Conservation (phyloP, 768 basidiomycete genomes). For the Boletus insuetus region DNA sequence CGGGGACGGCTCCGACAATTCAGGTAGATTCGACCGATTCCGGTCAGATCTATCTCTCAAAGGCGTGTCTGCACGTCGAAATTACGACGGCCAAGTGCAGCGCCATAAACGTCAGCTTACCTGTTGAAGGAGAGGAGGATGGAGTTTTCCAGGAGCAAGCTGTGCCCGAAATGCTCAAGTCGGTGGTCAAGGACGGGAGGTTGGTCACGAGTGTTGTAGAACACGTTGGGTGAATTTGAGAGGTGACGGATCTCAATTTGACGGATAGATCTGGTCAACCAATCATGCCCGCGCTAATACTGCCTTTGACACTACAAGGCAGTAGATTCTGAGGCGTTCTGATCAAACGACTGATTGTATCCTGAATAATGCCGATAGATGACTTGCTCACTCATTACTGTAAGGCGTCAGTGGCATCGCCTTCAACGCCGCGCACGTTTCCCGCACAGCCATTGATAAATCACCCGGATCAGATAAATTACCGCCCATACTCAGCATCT, state of each 20-base stretch:
- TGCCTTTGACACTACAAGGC: background rate
- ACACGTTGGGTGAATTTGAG: conserved; percentile 55
- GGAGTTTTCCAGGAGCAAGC: conserved; percentile 88
- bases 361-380: no score
- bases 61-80: conserved; percentile 73
- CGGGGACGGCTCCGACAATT: conserved; percentile 86
- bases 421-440: no score
- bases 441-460: no score
- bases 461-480: no score
- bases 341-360: no score
- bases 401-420: no score
- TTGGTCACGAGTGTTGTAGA: conserved; percentile 88
- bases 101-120: conserved; percentile 86
- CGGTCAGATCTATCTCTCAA: conserved; percentile 91
- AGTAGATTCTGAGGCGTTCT: no score
- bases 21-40: conserved; percentile 94
- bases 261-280: background rate
- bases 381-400: no score
- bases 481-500: background rate
- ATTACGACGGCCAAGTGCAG: conserved; percentile 95
- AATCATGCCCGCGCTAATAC: no score
- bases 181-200: conserved; percentile 75
- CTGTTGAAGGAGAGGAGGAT: conserved; percentile 85
- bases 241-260: background rate
- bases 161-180: conserved; percentile 95